These are phyloP conservation scores for Zoysia matrella DNA, from an alignment of 202 grass and related monocot genomes.

Conservation along the genomic window DNA sequence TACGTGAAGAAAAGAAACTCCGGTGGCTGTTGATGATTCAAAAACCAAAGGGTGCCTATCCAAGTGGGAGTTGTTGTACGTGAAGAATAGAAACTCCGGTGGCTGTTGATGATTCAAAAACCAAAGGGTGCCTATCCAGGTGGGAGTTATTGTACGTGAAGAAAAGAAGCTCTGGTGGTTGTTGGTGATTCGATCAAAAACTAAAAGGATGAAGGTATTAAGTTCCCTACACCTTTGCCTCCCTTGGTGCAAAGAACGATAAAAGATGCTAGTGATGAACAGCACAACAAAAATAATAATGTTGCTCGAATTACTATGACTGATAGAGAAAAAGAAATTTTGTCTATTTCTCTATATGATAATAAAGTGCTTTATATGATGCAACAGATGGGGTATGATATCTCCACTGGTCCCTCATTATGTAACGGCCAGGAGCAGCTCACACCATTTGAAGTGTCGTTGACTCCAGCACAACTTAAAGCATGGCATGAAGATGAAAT, in stretches of 20 bases:
- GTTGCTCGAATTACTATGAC: not conserved
- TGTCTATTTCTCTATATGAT: constrained; percentile 24
- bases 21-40: too few species aligned
- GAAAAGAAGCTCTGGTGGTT: too few species aligned
- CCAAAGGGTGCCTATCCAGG: too few species aligned
- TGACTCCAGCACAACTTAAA: not conserved
- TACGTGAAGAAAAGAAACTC: too few species aligned
- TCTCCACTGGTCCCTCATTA: not conserved
- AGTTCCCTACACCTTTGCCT: not conserved
- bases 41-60: too few species aligned
- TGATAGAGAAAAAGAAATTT: not conserved
- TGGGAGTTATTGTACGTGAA: too few species aligned
- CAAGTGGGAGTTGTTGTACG: too few species aligned
- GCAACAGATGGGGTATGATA: constrained; percentile 23
- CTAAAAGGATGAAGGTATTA: not conserved
- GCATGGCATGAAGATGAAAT: not conserved
- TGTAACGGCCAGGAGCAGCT: not conserved
- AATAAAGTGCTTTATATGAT: constrained; percentile 8
- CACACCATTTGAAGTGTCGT: not conserved
- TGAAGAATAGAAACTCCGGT: too few species aligned
- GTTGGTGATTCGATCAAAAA: too few species aligned
- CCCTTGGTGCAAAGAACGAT: not conserved
- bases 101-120: too few species aligned
- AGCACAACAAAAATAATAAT: not conserved
- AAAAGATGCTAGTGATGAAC: not conserved